These are phyloP conservation scores for Neonothopanus nambi DNA, from an alignment of 1,284 basidiomycete genomes.

Conservation along the genomic window DNA sequence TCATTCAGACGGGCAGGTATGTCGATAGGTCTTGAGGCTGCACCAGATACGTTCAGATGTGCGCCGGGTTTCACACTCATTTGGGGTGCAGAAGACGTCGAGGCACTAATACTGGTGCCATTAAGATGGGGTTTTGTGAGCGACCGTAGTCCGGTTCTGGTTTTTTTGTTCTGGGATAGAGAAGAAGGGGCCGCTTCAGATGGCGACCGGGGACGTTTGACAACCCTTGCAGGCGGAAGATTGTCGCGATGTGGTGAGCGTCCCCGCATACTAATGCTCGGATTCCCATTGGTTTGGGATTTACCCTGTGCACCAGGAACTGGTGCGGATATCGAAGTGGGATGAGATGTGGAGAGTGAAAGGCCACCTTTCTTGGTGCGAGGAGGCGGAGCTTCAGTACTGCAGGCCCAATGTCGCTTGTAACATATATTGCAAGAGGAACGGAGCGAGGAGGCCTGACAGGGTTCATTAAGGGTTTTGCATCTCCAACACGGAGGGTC, in stretches of 20 bases:
- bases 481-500: slow-evolving; percentile 12
- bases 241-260: not conserved
- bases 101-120: too few species aligned
- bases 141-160: slow-evolving; percentile 4
- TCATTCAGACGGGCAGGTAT: too few species aligned
- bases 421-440: slow-evolving; percentile 8
- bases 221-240: not conserved
- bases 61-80: too few species aligned
- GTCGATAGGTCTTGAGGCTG: too few species aligned
- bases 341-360: not conserved
- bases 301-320: not conserved
- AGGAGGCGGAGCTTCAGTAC: not conserved
- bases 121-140: not conserved
- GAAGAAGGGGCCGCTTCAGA: not conserved
- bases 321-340: not conserved
- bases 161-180: slow-evolving; percentile 5
- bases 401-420: slow-evolving; percentile 10
- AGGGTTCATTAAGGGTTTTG: slow-evolving; percentile 6
- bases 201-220: slow-evolving; percentile 1
- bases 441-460: slow-evolving; percentile 4
- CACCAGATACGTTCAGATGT: too few species aligned
- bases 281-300: too few species aligned
- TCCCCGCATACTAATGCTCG: slow-evolving; percentile 1
- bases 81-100: too few species aligned
- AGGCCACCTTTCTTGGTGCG: slow-evolving; percentile 1